Evolutionary conservation across 192 early-diverging fungal species (phyloP).

Genomic region (Coemansia sp.): DNA sequence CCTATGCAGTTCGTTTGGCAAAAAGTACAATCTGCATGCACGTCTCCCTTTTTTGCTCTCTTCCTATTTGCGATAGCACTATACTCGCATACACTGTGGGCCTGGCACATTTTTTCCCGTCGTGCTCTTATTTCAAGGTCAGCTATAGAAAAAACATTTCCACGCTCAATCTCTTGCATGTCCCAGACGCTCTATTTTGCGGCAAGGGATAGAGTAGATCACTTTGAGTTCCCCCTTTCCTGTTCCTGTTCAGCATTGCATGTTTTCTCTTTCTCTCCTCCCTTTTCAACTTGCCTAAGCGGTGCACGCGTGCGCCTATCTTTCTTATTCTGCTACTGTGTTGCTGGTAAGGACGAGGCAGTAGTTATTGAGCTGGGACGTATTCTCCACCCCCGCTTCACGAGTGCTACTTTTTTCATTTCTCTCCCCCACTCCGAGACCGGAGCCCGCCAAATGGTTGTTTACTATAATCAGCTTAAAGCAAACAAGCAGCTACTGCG

Average conservation of each 20-base stretch:
- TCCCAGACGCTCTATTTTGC: conserved; percentile 11
- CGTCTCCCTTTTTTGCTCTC: conserved; percentile 6
- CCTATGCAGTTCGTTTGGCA: not conserved
- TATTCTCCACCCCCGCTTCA: not conserved
- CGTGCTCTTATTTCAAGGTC: conserved; percentile 7
- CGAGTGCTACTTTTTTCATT: not conserved
- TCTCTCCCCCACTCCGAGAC: conserved; percentile 8
- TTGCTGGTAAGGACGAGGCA: not conserved
- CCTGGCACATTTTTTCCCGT: conserved; percentile 2
- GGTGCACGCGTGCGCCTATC: not conserved
- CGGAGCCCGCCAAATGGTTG: not conserved
- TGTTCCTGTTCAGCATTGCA: not conserved
- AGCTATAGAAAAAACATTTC: conserved; percentile 7
- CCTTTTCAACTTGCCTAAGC: conserved; percentile 5
- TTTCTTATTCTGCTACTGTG: not conserved
- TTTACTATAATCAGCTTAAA: not conserved
- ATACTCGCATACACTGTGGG: conserved; percentile 21
- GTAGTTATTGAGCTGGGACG: not conserved
- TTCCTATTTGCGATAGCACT: conserved; percentile 12
- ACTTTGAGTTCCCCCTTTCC: not conserved
- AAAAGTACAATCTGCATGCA: conserved; percentile 9
- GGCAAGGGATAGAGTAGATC: conserved; percentile 16
- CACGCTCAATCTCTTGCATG: conserved; percentile 7
- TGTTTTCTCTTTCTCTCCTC: conserved; percentile 2
- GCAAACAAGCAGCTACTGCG: not conserved